Percentiles rank a stretch among this genome's conserved stretches.
phyloP scores from a whole-genome alignment of 2,329 filamentous ascomycete species.

The Monosporascus sp. region DNA sequence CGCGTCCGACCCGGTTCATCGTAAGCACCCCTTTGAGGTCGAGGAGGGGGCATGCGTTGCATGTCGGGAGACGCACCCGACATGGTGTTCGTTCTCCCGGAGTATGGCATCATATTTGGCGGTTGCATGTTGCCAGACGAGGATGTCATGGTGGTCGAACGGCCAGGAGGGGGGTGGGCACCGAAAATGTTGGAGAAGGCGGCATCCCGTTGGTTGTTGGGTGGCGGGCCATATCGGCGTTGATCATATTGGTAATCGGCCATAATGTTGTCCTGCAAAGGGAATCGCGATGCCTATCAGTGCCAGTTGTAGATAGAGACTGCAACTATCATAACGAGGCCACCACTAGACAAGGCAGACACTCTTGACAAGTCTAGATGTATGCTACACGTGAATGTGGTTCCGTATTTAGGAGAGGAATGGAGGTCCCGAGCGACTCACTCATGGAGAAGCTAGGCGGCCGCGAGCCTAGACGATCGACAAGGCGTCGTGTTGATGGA shows the following conservation, averaged over 20 bases:
- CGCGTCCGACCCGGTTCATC: constrained; percentile 34
- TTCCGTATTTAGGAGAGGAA: not conserved
- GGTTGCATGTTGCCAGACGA: constrained; percentile 49
- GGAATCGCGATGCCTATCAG: constrained; percentile 3
- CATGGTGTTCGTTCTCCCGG: constrained; percentile 76
- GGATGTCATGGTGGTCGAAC: constrained; percentile 93
- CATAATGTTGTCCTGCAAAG: constrained; percentile 45
- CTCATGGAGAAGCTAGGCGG: constrained; percentile 28
- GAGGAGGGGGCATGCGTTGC: constrained; percentile 60
- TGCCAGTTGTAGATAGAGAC: not conserved
- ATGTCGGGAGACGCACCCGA: constrained; percentile 38
- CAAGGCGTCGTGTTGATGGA: constrained; percentile 14
- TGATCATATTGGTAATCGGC: constrained; percentile 54
- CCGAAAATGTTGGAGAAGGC: constrained; percentile 97
- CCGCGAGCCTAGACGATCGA: constrained; percentile 28
- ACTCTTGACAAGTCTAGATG: not conserved
- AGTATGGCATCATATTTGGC: constrained; percentile 45
- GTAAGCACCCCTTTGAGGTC: constrained; percentile 29
- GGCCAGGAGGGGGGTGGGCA: constrained; percentile 74
- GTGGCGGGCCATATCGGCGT: constrained; percentile 46
- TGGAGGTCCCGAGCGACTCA: constrained; percentile 15
- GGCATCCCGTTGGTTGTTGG: constrained; percentile 75
- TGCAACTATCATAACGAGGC: not conserved
- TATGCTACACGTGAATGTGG: not conserved
- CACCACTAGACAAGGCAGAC: not conserved